A percentile compares a stretch with the other conserved stretches of the same genome.
phyloP scores from a whole-genome alignment of 2,329 filamentous ascomycete genomes.

The Colletotrichum sansevieriae region DNA sequence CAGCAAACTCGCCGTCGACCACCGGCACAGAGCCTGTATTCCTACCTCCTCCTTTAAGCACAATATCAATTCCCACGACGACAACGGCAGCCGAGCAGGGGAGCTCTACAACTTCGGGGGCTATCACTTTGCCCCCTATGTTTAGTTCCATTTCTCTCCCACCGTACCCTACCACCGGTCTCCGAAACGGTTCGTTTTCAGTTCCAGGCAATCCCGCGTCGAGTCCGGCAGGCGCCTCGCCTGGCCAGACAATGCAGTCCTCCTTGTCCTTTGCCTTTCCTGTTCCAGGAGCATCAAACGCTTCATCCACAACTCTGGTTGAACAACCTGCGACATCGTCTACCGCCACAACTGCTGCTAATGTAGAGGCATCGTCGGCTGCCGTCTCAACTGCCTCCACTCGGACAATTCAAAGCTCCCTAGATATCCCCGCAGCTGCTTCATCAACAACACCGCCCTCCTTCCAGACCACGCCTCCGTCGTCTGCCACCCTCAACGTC shows the following conservation, averaged over 20 bases:
- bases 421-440: neutral
- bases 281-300: slow-evolving; percentile 10
- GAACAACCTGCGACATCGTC: neutral
- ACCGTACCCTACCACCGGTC: slow-evolving; percentile 8
- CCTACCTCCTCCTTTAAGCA: slow-evolving; percentile 17
- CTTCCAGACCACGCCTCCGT: neutral
- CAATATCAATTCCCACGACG: slow-evolving; percentile 6
- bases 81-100: neutral
- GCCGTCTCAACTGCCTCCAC: neutral
- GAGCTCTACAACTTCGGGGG: neutral
- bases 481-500: slow-evolving; percentile 16
- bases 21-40: slow-evolving; percentile 5
- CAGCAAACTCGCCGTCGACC: neutral
- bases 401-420: neutral
- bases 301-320: neutral
- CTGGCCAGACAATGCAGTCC: slow-evolving; percentile 5
- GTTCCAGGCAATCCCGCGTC: slow-evolving; percentile 1
- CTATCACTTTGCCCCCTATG: slow-evolving; percentile 21
- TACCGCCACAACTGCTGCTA: slow-evolving; percentile 9
- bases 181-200: slow-evolving; percentile 14
- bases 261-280: slow-evolving; percentile 36
- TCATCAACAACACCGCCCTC: neutral
- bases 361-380: neutral
- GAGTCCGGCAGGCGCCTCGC: neutral
- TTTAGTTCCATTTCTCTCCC: slow-evolving; percentile 37